Base-by-base conservation (phyloP, 2,329 filamentous ascomycete genomes). In the Tolypocladium amazonense region DNA sequence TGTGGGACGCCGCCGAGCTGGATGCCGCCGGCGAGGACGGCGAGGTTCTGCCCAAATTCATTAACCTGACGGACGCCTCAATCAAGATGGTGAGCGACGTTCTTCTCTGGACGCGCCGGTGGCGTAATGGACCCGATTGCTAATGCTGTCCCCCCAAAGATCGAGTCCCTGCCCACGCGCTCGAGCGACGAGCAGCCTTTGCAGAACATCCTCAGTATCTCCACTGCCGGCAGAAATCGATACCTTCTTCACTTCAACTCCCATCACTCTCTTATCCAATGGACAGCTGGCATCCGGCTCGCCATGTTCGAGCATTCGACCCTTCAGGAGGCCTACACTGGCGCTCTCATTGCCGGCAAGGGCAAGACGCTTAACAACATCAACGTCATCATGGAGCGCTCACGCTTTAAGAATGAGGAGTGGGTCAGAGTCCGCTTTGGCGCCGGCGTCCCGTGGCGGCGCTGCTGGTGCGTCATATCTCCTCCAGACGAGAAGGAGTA, bases 191-290 rank as follows among this genome's bases (percentile, higher is more conserved):
- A 92, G 67, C 87, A 92, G 66, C 89, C 90, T 20, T 78, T 99
- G 58, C 90, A 96, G 70, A 97, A 99, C 68, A 93, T 99, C 47
- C 83, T 99, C 56, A 97, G 92, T 73, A 86, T 99, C 61, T 97
- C 92, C 7, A 99, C 94, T 12, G 94, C 94, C 25, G 94, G 92
- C 56, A 90, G 92, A 69, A 99, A 99, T 72, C 88, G 94, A 65
- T 97, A 97, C 71, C 80, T 99, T 1, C 81, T 99, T 43, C 94
- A 97, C 73, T 99, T 99, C 77, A 96, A 95, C 73, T 96, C 93
- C 0, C 86, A 93, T 65, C 89, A 96, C 70, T 96, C 93, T 0
- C 79, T 99, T 59, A 88, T 92, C 3, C 92, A 97, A 75, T 99
- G 94, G 94, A 96, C 94, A 1, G 89, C 94, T 20, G 91, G 89